A percentile compares a stretch with the other conserved stretches of the same genome.
Evolutionary conservation across 208 protist species (phyloP).

Genomic region (Leishmania major): DNA sequence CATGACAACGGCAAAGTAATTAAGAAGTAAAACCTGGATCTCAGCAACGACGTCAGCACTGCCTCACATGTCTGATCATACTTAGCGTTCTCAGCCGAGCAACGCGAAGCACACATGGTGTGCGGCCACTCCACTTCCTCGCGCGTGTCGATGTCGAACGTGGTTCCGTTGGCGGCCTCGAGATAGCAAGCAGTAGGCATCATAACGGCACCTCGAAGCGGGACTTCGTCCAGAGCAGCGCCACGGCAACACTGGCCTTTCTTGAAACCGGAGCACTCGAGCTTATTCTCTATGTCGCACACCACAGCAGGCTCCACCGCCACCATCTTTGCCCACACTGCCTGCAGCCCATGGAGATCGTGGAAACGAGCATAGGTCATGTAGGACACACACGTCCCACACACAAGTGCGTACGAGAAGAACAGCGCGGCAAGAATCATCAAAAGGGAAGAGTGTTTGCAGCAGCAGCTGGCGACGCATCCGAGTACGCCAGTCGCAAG

Average conservation of each 20-base stretch:
- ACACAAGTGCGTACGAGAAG: conserved; percentile 20
- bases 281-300: conserved; percentile 38
- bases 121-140: conserved; percentile 36
- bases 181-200: conserved; percentile 36
- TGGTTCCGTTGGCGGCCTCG: conserved; percentile 34
- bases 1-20: not conserved
- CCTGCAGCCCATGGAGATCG: conserved; percentile 5
- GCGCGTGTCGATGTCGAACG: conserved; percentile 36
- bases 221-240: conserved; percentile 9
- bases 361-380: conserved; percentile 6
- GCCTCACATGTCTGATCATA: conserved; percentile 17
- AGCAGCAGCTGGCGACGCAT: conserved; percentile 11
- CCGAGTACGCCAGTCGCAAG: conserved; percentile 17
- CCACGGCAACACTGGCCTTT: conserved; percentile 45
- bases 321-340: conserved; percentile 35
- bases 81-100: conserved; percentile 13
- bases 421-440: conserved; percentile 16
- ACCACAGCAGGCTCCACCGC: conserved; percentile 15
- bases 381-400: conserved; percentile 16
- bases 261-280: conserved; percentile 55
- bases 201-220: no score
- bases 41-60: conserved; percentile 17
- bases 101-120: conserved; percentile 31
- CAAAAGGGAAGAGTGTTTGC: conserved; percentile 2
- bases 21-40: conserved; percentile 11